Evolutionary conservation across 2,329 filamentous ascomycete genomes (phyloP), one percentile per base, ranked within the genome.

Genomic region (Emmonsiellopsis sp.): DNA sequence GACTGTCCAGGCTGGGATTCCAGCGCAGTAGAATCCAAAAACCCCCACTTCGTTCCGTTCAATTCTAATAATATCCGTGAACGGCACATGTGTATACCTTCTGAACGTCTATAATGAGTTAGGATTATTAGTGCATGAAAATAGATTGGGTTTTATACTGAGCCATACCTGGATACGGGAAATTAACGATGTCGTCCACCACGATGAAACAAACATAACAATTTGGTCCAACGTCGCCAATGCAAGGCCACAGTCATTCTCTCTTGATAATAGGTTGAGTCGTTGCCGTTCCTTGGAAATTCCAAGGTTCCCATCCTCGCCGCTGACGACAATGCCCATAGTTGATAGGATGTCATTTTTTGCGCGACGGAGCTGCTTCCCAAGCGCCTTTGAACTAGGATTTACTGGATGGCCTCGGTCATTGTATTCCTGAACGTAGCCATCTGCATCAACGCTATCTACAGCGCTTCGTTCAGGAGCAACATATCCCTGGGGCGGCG

Each of bases 341-440:
- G 72, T 75, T 20, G 72, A 73, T 13, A 77, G 66, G 34, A 76
- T 73, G 56, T 77, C 75, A 65, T 78, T 78, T 56, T 77, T 75
- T 0, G 75, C 75, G 61, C 73, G 69, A 49, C 71, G 65, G 7
- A 76, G 67, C 49, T 69, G 67, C 41, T 69, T 67, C 8, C 67
- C 68, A 31, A 70, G 61, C 10, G 57, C 56, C 55, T 70, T 71
- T 6, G 74, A 75, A 34, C 65, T 66, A 3, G 66, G 64, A 57
- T 77, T 76, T 32, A 71, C 65, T 34, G 75, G 74, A 63, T 76
- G 73, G 3, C 75, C 75, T 52, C 72, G 66, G 49, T 68, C 65
- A 61, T 78, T 73, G 62, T 75, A 77, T 42, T 72, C 68, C 56
- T 77, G 75, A 46, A 72, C 64, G 61, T 76, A 76, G n/a, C 62